Base-by-base conservation (phyloP, 2,329 filamentous ascomycete genomes). In the Ceratocystis lukuohia region DNA sequence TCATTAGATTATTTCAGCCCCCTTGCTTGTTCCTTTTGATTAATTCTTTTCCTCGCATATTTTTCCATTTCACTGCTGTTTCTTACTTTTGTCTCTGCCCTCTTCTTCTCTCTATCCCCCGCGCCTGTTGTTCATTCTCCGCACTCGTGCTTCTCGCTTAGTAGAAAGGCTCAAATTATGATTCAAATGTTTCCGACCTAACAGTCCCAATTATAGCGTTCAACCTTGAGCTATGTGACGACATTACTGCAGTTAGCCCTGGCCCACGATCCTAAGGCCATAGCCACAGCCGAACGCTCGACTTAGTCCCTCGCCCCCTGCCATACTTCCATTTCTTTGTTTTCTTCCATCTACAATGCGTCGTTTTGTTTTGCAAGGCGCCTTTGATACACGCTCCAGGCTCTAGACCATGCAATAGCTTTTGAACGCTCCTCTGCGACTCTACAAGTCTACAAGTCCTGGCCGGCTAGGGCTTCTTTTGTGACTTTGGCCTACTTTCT, bases 101-200 rank as follows among this genome's bases (percentile, higher is more conserved):
- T 50, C 4, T 61, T 61, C 20, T 61, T 10, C 17, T 45, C 7
- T 62, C 37, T 25, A 15, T 22, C 33, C 45, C 61, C 53, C 15
- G 22, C 53, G 3, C 22, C 12, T 57, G 7, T 2, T 28, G 4
- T 15, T 30, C 50, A 17, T 30, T 17, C 53, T 30, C 53, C 53
- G 22, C 53, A 57, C 53, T 57, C 25, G 10, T 46, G 59, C 59
- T 62, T 61, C 59, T 57, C 53, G 53, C 53, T 57, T 57, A 28
- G 5, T 10, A 28, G 10, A 57, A 30, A 28, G 53, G 53, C 25
- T 57, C 53, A 57, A 57, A 28, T 57, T 57, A 8, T 8, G 12
- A 28, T 57, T 28, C 53, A 57, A 57, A 30, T 6, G 20, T 57
- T 50, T 57, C 53, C 15, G 53, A 30, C 25, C 22, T 57, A 10